These are phyloP conservation scores for Thelonectria blattea DNA, from an alignment of 2,329 filamentous ascomycete species.

Conservation along the genomic window DNA sequence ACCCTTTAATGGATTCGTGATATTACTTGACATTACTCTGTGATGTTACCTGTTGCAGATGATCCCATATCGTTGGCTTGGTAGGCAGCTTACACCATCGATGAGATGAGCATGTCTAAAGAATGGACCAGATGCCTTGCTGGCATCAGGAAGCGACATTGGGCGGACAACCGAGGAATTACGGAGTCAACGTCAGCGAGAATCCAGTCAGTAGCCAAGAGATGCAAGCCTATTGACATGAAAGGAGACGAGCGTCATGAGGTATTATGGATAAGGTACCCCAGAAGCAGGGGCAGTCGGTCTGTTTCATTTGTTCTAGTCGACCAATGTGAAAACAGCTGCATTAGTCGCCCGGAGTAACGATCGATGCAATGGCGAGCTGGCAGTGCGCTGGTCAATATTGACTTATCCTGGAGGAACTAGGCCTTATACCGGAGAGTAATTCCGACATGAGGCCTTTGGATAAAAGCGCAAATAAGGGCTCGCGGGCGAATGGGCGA, in stretches of 20 bases:
- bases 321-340: not conserved
- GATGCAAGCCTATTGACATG: not conserved
- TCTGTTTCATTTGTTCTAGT: not conserved
- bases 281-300: not conserved
- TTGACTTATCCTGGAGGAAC: conserved; percentile 1
- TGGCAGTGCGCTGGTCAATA: not conserved
- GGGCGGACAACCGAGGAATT: not conserved
- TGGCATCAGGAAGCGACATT: conserved; percentile 8
- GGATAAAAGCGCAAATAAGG: conserved; percentile 5
- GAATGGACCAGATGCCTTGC: too few species aligned
- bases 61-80: not conserved
- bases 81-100: not conserved
- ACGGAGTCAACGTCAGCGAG: not conserved
- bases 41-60: not conserved
- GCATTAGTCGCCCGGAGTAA: not conserved
- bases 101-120: too few species aligned
- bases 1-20: not conserved
- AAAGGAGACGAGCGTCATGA: not conserved
- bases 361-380: not conserved
- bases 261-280: not conserved
- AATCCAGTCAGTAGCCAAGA: too few species aligned
- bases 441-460: conserved; percentile 15
- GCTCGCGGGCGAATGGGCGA: conserved; percentile 7
- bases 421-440: conserved; percentile 14
- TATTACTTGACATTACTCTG: not conserved